Conservation (phyloP, 108 stramenopile genomes). For the Cyclotella baltica region DNA sequence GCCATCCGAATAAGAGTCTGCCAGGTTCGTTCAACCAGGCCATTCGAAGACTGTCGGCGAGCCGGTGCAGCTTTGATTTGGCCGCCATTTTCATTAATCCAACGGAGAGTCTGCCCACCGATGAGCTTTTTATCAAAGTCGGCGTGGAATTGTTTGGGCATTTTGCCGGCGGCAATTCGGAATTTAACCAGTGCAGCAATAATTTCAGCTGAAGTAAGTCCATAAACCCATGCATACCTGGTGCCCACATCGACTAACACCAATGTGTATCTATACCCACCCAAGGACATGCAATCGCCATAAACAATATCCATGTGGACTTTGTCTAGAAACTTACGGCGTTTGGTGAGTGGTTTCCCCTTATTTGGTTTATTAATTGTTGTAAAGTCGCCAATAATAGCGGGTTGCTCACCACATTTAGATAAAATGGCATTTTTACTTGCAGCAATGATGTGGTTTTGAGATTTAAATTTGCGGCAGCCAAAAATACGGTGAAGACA, state of each 20-base stretch:
- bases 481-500: too few relatives aligned
- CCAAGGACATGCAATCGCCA: constrained; percentile 8
- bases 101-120: constrained; percentile 14
- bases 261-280: constrained; percentile 19
- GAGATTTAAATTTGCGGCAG: too few relatives aligned
- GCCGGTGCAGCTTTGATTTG: constrained; percentile 32
- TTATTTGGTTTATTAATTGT: constrained; percentile 10
- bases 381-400: constrained; percentile 12
- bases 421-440: not conserved
- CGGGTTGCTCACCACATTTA: not conserved
- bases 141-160: constrained; percentile 14
- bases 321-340: constrained; percentile 23
- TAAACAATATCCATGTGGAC: constrained; percentile 9
- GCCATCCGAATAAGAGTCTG: constrained; percentile 19
- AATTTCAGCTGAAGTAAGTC: not conserved
- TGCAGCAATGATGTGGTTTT: too few relatives aligned
- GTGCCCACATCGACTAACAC: constrained; percentile 26
- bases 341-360: constrained; percentile 6
- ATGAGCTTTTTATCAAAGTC: constrained; percentile 33
- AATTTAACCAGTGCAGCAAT: constrained; percentile 14
- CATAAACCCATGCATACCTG: constrained; percentile 21
- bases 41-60: constrained; percentile 27
- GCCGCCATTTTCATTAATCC: not conserved
- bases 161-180: not conserved
- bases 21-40: constrained; percentile 29